Percentiles rank a stretch among this genome's conserved stretches.
These are phyloP conservation scores for Fistulifera pelliculosa DNA, from an alignment of 108 stramenopile genomes.

Conservation along the genomic window DNA sequence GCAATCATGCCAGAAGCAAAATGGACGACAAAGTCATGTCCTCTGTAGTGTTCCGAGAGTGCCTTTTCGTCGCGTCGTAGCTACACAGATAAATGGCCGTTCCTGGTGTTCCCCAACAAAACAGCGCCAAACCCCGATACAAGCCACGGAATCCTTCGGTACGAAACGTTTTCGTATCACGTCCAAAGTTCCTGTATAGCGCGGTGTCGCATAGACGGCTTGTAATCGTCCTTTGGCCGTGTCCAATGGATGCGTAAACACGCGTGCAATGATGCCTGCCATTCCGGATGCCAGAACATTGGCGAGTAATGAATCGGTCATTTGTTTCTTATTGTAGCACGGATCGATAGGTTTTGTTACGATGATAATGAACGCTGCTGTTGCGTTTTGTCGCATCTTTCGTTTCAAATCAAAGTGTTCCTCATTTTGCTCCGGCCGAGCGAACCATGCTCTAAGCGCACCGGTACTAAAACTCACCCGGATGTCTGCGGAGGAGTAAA, in stretches of 20 bases:
- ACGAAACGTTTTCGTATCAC: conserved; percentile 47
- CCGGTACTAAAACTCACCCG: no score
- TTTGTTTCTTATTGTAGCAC: neutral
- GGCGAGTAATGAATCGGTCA: conserved; percentile 6
- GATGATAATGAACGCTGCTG: no score
- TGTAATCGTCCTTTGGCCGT: conserved; percentile 20
- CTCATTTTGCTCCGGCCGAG: no score
- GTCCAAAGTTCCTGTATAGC: conserved; percentile 42
- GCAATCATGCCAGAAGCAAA: conserved; percentile 74
- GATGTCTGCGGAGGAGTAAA: no score
- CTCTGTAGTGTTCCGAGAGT: neutral
- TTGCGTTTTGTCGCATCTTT: no score
- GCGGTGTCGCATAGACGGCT: neutral
- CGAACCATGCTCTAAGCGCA: no score
- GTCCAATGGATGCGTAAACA: conserved; percentile 73
- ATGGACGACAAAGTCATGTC: conserved; percentile 47
- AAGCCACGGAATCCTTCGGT: conserved; percentile 83
- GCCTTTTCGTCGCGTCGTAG: conserved; percentile 80
- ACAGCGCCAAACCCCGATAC: conserved; percentile 92
- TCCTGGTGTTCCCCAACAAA: conserved; percentile 88
- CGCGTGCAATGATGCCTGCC: conserved; percentile 63
- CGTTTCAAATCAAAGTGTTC: no score
- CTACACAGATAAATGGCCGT: conserved; percentile 86
- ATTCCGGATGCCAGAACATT: conserved; percentile 69
- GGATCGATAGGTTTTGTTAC: neutral